phyloP scores from a whole-genome alignment of 176 grass and related monocot genomes.

The Oryza glaberrima region DNA sequence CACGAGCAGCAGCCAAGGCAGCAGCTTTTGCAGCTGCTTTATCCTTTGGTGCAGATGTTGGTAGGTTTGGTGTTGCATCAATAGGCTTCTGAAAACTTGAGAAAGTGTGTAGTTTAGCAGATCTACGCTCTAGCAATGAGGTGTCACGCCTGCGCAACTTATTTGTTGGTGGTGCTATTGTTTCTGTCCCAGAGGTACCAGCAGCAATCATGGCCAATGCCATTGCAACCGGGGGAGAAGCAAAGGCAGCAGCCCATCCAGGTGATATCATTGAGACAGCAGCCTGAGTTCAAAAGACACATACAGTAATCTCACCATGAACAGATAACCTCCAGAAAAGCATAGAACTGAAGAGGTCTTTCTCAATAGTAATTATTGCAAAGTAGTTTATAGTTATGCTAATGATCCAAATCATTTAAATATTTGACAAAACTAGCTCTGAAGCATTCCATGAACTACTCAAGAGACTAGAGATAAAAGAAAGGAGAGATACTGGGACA shows the following conservation, averaged over 20 bases:
- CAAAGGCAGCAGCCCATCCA: conserved; percentile 87
- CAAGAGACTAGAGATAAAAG: conserved; percentile 8
- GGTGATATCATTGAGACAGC: conserved; percentile 80
- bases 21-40: conserved; percentile 82
- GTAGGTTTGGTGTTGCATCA: conserved; percentile 46
- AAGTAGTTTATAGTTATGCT: background rate
- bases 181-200: conserved; percentile 74
- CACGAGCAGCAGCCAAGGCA: conserved; percentile 73
- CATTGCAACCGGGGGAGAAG: conserved; percentile 89
- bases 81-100: conserved; percentile 73
- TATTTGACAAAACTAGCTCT: background rate
- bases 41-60: conserved; percentile 57
- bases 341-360: conserved; percentile 11
- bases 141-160: conserved; percentile 64
- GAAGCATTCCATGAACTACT: conserved; percentile 9
- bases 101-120: conserved; percentile 68
- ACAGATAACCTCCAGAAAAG: conserved; percentile 25
- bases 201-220: conserved; percentile 86
- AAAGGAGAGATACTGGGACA: background rate
- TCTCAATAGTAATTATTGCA: conserved; percentile 4
- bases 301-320: conserved; percentile 17
- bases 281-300: conserved; percentile 54
- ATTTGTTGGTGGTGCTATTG: conserved; percentile 48
- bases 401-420: background rate
- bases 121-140: conserved; percentile 66